phyloP scores from a whole-genome alignment of 208 protist species.

The Balamuthia mandrillaris region DNA sequence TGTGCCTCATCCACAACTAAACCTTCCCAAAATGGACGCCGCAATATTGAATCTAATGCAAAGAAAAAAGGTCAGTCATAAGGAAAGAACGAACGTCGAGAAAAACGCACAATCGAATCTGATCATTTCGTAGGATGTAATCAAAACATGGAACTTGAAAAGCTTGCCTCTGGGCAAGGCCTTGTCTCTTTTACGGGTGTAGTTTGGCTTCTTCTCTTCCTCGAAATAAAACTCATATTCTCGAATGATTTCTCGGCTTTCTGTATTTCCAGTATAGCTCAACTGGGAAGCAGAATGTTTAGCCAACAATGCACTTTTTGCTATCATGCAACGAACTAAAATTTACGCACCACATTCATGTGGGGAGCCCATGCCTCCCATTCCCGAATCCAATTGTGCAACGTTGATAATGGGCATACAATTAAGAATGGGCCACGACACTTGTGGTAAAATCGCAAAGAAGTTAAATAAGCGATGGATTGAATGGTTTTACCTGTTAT shows the following conservation, averaged over 20 bases:
- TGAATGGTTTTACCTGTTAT: conserved; percentile 69
- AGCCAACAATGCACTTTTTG: background rate
- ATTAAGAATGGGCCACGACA: conserved; percentile 76
- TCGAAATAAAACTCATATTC: conserved; percentile 56
- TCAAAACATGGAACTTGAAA: conserved; percentile 78
- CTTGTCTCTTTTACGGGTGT: background rate
- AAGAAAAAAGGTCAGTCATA: no score
- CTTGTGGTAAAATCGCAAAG: conserved; percentile 55
- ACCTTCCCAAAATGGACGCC: background rate
- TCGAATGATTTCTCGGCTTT: conserved; percentile 62
- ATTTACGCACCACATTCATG: conserved; percentile 67
- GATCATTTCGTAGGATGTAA: conserved; percentile 85
- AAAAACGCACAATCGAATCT: conserved; percentile 25
- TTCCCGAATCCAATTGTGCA: conserved; percentile 75
- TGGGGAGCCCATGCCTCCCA: conserved; percentile 74
- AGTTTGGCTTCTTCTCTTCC: background rate
- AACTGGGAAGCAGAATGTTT: background rate
- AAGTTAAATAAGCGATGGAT: conserved; percentile 61
- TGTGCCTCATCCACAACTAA: conserved; percentile 91
- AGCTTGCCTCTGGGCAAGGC: conserved; percentile 29
- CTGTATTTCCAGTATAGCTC: conserved; percentile 58
- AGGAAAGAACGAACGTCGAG: no score
- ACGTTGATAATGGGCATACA: conserved; percentile 75
- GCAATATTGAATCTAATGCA: no score
- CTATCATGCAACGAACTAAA: background rate